Conservation (phyloP, 225 moss, liverwort and hornwort genomes). For the Neckera pumila region DNA sequence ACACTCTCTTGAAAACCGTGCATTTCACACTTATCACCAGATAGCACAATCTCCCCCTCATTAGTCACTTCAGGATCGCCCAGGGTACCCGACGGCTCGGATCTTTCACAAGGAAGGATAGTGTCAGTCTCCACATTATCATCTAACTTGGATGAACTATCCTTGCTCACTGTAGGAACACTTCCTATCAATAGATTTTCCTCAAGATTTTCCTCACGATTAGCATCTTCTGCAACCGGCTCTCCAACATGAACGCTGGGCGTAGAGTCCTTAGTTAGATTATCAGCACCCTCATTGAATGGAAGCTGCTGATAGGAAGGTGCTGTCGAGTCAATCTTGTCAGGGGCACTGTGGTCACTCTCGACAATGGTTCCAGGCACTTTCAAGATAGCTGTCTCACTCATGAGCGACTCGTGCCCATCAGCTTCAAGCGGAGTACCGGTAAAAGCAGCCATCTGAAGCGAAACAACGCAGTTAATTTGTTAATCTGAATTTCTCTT, state of each 20-base stretch:
- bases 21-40: slow-evolving; percentile 3
- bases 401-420: slow-evolving; percentile 8
- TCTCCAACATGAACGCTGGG: not conserved
- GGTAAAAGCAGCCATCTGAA: slow-evolving; percentile 26
- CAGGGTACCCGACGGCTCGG: not conserved
- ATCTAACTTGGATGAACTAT: slow-evolving; percentile 4
- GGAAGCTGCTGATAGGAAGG: not conserved
- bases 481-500: slow-evolving; percentile 2
- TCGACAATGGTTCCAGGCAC: not conserved
- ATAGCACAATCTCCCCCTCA: not conserved
- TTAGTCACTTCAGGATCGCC: slow-evolving; percentile 7
- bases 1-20: slow-evolving; percentile 2
- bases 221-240: slow-evolving; percentile 4
- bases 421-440: slow-evolving; percentile 20
- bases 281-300: not conserved
- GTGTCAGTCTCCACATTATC: not conserved
- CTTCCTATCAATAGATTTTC: not conserved
- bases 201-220: not conserved
- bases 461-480: slow-evolving; percentile 9
- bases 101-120: slow-evolving; percentile 1
- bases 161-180: slow-evolving; percentile 2
- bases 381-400: slow-evolving; percentile 1
- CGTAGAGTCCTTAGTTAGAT: not conserved
- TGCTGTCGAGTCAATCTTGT: slow-evolving; percentile 2
- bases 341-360: not conserved